Base-by-base conservation (phyloP, 169 alveolate species). In the Eimeria praecox region DNA sequence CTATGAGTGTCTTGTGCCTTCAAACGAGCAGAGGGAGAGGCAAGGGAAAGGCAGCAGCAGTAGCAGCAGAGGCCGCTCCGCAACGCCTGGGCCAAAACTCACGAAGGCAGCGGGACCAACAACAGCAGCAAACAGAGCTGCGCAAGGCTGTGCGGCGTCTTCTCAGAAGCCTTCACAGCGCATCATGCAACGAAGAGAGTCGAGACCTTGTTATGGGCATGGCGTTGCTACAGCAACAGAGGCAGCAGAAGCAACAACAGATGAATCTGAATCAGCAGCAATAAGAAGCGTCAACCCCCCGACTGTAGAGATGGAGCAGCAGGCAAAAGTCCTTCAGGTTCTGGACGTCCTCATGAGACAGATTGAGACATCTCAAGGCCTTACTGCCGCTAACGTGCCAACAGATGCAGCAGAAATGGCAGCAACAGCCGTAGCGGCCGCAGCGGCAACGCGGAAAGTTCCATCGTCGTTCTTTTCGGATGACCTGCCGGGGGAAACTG, bases 301-400 rank as follows among this genome's bases (percentile, higher is more conserved):
- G 20, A 44, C 80, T 35, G 62, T 59, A 52, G 92, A 44, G 35
- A 38, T 8, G 5, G 80, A 85, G 64, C 75, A 83, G 56, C 75
- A 85, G 69, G 78, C 40, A 27, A 85, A 59, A 69, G 80, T 85
- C 20, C 33, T 85, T 35, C 52, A 59, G 54, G 92, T 85, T 59
- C 78, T 85, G 9, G 92, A 85, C 62, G 30, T 18, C 44, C 92
- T 85, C 75, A 52, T 85, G 92, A 44, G 69, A 80, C 92, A 85
- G 33, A 85, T 85, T 38, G 92, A 85, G 80, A n/a, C 80, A 2
- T 85, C 92, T 52, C 92, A 56, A 42, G 62, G 92, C 9, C 35
- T 33, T 22, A 38, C 80, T 35, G 78, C 62, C 20, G 59, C 52
- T 24, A 46, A 33, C 64, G 30, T 44, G 40, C 22, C 80, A 20